Evolutionary conservation across 352 stramenopile genomes (phyloP), one percentile per base, ranked within the genome.

Genomic region (Hyaloperonospora brassicae): DNA sequence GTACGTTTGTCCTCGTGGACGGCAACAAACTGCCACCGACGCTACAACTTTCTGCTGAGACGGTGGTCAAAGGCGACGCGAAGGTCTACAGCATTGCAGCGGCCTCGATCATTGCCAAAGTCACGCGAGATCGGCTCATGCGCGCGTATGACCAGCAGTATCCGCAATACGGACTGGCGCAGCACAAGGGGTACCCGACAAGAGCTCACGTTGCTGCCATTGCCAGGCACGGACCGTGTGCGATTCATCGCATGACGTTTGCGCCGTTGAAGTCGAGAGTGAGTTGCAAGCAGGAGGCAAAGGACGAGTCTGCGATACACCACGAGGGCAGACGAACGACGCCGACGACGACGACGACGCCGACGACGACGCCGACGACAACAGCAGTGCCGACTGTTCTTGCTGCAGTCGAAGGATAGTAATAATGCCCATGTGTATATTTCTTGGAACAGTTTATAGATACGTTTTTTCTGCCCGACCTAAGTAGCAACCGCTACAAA

Each of bases 111-210:
- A 86, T 99, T 41, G 96, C 96, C 44, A 99, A 99, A 66, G 96
- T 99, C 13, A 98, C 93, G 21, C 78, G 97, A 45, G 96, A 99
- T 73, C 76, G 94, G n/a, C 60, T 99, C 39, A 99, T 99, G 96
- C 66, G 94, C 47, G 76, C 87, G 45, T 97, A 97, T 62, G 79
- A 98, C 61, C 64, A 65, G 39, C 59, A 95, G 55, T 99, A 93
- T 73, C 96, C 96, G 24, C 57, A 86, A 43, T 99, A 98, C 65
- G 80, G 89, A 50, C 81, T 99, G 25, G 83, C 82, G 27, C 86
- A 97, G 67, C 93, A 99, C 79, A 99, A 99, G 60, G 97, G 96
- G 22, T 99, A 99, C 73, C 89, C 87, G 9, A 99, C 95, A 12
- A 72, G 57, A 14, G 87, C 77, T 36, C 97, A 99, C 73, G 87